Evolutionary conservation across 1,284 basidiomycete species (phyloP).

Genomic region (Stereum hirsutum): DNA sequence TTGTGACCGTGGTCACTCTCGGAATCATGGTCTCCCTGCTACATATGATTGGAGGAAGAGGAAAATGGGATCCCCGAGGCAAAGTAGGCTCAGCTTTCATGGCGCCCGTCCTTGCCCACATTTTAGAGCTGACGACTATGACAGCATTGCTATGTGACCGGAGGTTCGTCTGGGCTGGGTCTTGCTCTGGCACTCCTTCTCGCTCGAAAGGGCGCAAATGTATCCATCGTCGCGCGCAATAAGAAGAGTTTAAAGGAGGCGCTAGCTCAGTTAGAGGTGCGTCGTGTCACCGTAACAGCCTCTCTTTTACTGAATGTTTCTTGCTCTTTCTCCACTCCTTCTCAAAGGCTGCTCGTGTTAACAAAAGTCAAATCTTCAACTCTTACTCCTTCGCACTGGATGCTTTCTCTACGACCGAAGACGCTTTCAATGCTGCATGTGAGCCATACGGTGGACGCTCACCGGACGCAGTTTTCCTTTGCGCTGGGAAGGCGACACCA

Average conservation of each 20-base stretch:
- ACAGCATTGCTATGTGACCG: conserved; percentile 1
- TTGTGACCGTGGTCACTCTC: no score
- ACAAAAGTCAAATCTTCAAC: conserved; percentile 45
- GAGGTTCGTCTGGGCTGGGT: not conserved
- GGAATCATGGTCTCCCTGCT: no score
- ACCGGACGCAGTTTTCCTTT: conserved; percentile 73
- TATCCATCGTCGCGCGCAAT: conserved; percentile 1
- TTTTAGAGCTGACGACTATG: no score
- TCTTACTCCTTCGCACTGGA: conserved; percentile 56
- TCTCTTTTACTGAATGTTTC: no score
- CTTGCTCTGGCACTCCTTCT: not conserved
- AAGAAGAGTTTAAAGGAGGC: not conserved
- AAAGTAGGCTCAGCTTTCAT: no score
- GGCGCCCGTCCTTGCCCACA: no score
- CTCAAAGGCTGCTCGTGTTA: conserved; percentile 33
- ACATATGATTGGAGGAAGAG: no score
- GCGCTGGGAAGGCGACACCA: conserved; percentile 65
- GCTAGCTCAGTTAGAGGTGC: not conserved
- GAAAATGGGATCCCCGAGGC: no score
- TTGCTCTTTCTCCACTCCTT: not conserved
- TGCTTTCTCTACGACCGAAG: conserved; percentile 35
- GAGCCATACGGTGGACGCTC: conserved; percentile 39
- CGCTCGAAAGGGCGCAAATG: not conserved
- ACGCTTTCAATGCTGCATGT: conserved; percentile 56
- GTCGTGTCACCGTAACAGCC: not conserved